These are phyloP conservation scores for Hypoxylon sp. DNA, from an alignment of 2,329 filamentous ascomycete genomes.

Conservation along the genomic window DNA sequence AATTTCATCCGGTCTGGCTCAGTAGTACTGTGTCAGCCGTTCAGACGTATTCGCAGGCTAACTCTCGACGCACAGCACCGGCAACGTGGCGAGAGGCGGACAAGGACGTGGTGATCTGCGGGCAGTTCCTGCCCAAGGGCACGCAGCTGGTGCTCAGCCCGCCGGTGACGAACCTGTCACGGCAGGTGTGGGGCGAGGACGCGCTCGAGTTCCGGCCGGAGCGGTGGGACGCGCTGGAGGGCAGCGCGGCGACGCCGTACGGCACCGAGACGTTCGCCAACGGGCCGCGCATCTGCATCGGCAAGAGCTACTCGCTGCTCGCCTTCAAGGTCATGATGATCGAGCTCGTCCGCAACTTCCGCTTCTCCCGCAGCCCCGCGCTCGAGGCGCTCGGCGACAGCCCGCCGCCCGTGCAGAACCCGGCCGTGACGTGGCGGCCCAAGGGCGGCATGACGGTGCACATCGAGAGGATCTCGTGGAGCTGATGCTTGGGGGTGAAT, in stretches of 20 bases:
- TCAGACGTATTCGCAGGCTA: neutral
- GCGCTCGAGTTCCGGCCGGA: constrained; percentile 19
- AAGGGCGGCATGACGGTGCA: constrained; percentile 18
- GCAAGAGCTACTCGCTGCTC: constrained; percentile 26
- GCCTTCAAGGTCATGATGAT: constrained; percentile 29
- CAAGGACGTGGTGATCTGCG: constrained; percentile 24
- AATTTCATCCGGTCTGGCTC: neutral
- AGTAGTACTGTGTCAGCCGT: neutral
- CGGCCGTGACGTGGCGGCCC: constrained; percentile 26
- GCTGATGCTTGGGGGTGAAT: neutral
- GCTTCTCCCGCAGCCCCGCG: constrained; percentile 14
- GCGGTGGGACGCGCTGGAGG: constrained; percentile 18
- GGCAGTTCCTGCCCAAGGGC: constrained; percentile 24
- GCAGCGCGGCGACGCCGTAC: constrained; percentile 18
- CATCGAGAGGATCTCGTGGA: constrained; percentile 14
- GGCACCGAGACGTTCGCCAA: constrained; percentile 22
- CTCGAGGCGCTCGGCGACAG: constrained; percentile 11
- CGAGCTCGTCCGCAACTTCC: constrained; percentile 22
- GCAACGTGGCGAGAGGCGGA: constrained; percentile 24
- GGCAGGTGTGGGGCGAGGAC: constrained; percentile 18
- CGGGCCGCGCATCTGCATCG: constrained; percentile 25
- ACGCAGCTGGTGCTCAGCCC: constrained; percentile 27
- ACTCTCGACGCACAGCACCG: constrained; percentile 13
- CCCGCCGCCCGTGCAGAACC: constrained; percentile 20
- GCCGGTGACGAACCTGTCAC: constrained; percentile 21